Conservation (phyloP, 345 rosid genomes). For the Psidium friedrichsthalianum region DNA sequence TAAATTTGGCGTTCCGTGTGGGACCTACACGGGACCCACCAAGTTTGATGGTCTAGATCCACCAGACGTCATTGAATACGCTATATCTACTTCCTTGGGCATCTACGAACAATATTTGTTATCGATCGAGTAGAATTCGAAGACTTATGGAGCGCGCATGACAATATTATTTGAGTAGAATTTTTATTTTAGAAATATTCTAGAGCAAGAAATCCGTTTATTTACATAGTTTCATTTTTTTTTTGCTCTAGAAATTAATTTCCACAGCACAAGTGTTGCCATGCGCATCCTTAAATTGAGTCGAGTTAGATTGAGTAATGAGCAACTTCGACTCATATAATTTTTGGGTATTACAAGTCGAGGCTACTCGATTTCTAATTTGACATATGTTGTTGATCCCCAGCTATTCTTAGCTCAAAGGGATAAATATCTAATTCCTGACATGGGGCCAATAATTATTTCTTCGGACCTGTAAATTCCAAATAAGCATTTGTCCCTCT, state of each 20-base stretch:
- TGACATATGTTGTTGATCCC: background rate
- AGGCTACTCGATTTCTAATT: background rate
- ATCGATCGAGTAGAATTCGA: background rate
- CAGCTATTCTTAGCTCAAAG: background rate
- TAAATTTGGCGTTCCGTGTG: background rate
- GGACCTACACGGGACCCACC: background rate
- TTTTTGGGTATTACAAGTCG: background rate
- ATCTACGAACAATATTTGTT: background rate
- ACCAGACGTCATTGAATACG: background rate
- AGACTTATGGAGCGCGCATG: background rate
- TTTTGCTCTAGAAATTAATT: no score
- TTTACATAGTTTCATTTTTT: no score
- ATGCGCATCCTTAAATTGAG: no score
- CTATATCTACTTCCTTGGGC: background rate
- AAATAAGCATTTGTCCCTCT: background rate
- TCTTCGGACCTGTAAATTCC: background rate
- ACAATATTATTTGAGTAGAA: no score
- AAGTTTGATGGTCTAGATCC: background rate
- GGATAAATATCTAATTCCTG: background rate
- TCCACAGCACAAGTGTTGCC: no score
- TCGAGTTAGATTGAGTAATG: background rate
- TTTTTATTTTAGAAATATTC: no score
- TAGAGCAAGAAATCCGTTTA: no score
- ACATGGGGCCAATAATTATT: background rate
- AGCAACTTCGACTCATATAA: background rate